phyloP scores from a whole-genome alignment of 2,329 filamentous ascomycete species.

The Pochonia chlamydosporia region DNA sequence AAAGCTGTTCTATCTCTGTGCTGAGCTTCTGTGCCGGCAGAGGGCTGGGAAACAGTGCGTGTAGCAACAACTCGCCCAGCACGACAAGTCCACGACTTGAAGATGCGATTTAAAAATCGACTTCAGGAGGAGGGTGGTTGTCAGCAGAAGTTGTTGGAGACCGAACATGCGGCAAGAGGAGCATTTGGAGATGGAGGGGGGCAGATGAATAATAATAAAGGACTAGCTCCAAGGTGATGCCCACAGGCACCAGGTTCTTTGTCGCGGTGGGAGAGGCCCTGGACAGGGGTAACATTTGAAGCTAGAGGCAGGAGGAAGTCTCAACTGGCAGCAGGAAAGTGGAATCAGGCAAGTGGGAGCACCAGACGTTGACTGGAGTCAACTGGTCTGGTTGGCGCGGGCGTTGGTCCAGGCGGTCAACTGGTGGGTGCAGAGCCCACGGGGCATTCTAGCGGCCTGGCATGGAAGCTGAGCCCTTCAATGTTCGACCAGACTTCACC shows the following conservation, averaged over 20 bases:
- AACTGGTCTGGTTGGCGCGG: neutral
- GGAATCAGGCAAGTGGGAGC: no score
- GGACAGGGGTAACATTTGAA: no score
- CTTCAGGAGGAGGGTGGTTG: slow-evolving; percentile 3
- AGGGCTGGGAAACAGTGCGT: neutral
- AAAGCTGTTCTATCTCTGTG: neutral
- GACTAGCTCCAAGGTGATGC: no score
- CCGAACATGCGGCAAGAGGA: neutral
- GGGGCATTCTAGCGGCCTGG: no score
- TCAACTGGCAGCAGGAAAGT: no score
- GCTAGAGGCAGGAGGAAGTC: no score
- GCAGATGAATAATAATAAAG: slow-evolving; percentile 4
- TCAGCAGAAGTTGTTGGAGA: slow-evolving; percentile 2
- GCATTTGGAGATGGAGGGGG: neutral
- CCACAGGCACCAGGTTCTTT: no score
- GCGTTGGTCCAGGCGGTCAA: neutral
- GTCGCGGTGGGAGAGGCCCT: no score
- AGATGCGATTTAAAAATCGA: slow-evolving; percentile 5
- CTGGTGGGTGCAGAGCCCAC: neutral
- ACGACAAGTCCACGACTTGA: neutral
- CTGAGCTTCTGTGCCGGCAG: neutral
- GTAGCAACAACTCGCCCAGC: neutral
- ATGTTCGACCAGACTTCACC: no score
- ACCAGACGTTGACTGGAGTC: no score
- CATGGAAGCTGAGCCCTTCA: no score